Conservation (phyloP, 2,329 filamentous ascomycete genomes). For the Xylariales sp. region DNA sequence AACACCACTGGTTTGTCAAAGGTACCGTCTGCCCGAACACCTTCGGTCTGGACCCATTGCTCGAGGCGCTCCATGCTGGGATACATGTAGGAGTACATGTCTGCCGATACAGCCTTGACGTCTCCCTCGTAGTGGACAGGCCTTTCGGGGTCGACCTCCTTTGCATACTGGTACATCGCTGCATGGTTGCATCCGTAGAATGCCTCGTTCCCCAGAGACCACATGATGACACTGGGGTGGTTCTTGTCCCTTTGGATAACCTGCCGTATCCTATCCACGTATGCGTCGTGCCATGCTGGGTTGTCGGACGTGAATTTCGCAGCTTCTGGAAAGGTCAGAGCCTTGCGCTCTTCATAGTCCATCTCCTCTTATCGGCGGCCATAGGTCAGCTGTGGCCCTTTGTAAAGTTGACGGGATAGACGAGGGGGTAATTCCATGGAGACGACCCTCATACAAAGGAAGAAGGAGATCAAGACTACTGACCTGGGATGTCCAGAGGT, state of each 20-base stretch:
- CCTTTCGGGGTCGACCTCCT: constrained; percentile 51
- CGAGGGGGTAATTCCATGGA: too few species aligned
- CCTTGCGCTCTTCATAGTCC: constrained; percentile 57
- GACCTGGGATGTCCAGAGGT: constrained; percentile 46
- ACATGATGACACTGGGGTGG: constrained; percentile 65
- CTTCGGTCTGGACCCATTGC: constrained; percentile 37
- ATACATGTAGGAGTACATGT: constrained; percentile 69
- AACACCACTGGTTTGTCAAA: constrained; percentile 55
- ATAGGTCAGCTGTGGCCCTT: too few species aligned
- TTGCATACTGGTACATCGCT: constrained; percentile 62
- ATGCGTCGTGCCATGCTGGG: constrained; percentile 56
- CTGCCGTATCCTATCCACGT: constrained; percentile 62
- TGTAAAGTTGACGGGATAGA: too few species aligned
- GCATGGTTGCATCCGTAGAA: constrained; percentile 66
- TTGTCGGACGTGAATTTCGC: constrained; percentile 59
- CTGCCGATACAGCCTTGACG: constrained; percentile 50
- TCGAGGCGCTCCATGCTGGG: constrained; percentile 47
- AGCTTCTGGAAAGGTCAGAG: constrained; percentile 47
- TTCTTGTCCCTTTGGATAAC: constrained; percentile 67
- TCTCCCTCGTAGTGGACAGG: constrained; percentile 66
- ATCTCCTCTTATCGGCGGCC: constrained; percentile 35
- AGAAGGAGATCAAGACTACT: too few species aligned
- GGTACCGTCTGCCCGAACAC: constrained; percentile 35
- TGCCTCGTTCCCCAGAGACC: constrained; percentile 70
- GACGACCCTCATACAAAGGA: too few species aligned